Evolutionary conservation across 306 rosid genomes (phyloP).

Genomic region (Sicyos edulis): DNA sequence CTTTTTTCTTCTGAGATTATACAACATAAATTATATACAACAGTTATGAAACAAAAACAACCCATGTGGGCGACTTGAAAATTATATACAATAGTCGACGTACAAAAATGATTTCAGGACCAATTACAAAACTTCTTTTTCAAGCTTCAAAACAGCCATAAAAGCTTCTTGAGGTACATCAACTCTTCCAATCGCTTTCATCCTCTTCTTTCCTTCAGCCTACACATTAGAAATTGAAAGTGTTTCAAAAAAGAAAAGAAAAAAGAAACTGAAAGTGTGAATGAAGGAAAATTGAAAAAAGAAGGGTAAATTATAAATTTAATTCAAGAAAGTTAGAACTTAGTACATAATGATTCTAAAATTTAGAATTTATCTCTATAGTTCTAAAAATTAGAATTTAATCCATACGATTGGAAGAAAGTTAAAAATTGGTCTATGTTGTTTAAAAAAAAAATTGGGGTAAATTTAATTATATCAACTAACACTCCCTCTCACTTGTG

Average conservation of each 20-base stretch:
- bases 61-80: not conserved
- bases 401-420: too few species aligned
- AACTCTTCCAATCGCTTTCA: slow-evolving; percentile 89
- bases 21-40: too few species aligned
- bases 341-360: too few species aligned
- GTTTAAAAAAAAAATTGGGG: too few species aligned
- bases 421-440: too few species aligned
- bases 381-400: too few species aligned
- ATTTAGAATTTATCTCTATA: too few species aligned
- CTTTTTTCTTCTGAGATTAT: too few species aligned
- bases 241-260: not conserved
- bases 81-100: not conserved
- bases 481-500: too few species aligned
- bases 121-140: slow-evolving; percentile 74
- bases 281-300: not conserved
- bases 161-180: slow-evolving; percentile 97
- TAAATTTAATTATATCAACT: too few species aligned
- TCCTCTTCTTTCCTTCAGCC: slow-evolving; percentile 96
- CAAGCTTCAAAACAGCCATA: slow-evolving; percentile 95
- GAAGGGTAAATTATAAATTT: not conserved
- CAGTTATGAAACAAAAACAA: too few species aligned
- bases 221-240: not conserved
- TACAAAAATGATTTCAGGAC: not conserved
- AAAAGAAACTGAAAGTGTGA: not conserved
- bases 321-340: too few species aligned